phyloP scores from a whole-genome alignment of 352 stramenopile species.

The Pythium rishiriense region DNA sequence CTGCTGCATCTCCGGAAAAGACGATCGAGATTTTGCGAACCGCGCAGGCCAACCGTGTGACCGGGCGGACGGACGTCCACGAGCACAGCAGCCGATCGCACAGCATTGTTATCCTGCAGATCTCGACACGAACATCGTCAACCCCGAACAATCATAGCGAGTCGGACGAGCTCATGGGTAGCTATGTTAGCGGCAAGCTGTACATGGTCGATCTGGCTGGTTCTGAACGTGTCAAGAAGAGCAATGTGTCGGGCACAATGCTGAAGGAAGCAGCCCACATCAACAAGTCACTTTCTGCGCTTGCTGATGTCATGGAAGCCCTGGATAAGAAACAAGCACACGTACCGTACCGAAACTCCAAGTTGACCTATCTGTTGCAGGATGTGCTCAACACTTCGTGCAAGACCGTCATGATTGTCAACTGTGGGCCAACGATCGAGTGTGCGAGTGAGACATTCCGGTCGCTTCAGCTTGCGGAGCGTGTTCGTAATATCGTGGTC shows the following conservation, averaged over 20 bases:
- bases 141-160: slow-evolving; percentile 27
- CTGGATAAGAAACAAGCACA: slow-evolving; percentile 91
- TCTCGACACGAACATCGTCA: slow-evolving; percentile 47
- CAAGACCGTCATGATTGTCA: slow-evolving; percentile 96
- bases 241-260: slow-evolving; percentile 84
- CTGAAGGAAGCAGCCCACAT: slow-evolving; percentile 80
- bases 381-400: slow-evolving; percentile 89
- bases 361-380: slow-evolving; percentile 97
- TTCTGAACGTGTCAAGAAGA: slow-evolving; percentile 92
- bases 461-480: slow-evolving; percentile 87
- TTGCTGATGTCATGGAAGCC: slow-evolving; percentile 93
- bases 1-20: slow-evolving; percentile 59
- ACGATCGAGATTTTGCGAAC: slow-evolving; percentile 66
- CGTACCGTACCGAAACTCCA: slow-evolving; percentile 97
- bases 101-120: slow-evolving; percentile 91
- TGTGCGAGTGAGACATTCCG: slow-evolving; percentile 85
- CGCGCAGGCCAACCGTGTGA: slow-evolving; percentile 79
- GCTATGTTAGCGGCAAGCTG: slow-evolving; percentile 80
- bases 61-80: slow-evolving; percentile 87
- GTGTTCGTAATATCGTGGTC: slow-evolving; percentile 79
- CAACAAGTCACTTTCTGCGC: slow-evolving; percentile 89
- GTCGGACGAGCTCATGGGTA: slow-evolving; percentile 42
- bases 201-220: slow-evolving; percentile 93
- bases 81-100: slow-evolving; percentile 91
- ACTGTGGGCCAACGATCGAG: slow-evolving; percentile 82